These are phyloP conservation scores for Rhytidhysteron rufulum DNA, from an alignment of 2,329 filamentous ascomycete species.

Conservation along the genomic window DNA sequence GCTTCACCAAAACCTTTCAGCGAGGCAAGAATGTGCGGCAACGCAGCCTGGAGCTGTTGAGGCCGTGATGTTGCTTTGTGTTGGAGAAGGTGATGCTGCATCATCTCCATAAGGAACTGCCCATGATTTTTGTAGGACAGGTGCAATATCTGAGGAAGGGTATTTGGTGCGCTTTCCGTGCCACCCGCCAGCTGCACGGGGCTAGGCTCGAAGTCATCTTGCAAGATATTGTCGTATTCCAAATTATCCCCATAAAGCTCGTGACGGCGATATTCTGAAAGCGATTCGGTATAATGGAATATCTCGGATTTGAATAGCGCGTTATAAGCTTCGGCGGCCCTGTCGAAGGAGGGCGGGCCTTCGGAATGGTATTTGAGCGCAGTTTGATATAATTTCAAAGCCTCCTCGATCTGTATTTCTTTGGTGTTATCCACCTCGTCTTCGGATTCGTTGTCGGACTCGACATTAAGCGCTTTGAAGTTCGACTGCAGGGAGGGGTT, in stretches of 20 bases:
- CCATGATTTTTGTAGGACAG: conserved; percentile 94
- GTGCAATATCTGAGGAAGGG: conserved; percentile 83
- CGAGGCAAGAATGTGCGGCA: conserved; percentile 25
- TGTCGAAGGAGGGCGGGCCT: conserved; percentile 69
- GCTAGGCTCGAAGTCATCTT: conserved; percentile 35
- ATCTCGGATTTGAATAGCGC: conserved; percentile 88
- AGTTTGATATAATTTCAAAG: conserved; percentile 87
- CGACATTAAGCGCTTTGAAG: conserved; percentile 89
- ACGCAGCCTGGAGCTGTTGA: conserved; percentile 24
- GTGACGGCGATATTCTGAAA: conserved; percentile 76
- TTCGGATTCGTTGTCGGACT: conserved; percentile 84
- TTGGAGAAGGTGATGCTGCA: conserved; percentile 49
- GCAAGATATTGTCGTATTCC: conserved; percentile 40
- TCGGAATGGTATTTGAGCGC: conserved; percentile 90
- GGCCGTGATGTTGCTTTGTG: conserved; percentile 33
- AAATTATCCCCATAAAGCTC: conserved; percentile 47
- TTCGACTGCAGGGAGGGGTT: conserved; percentile 40
- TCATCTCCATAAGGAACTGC: conserved; percentile 79
- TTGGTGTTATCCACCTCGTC: conserved; percentile 93
- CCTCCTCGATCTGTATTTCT: conserved; percentile 95
- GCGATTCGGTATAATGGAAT: conserved; percentile 84
- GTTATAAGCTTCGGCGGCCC: conserved; percentile 77
- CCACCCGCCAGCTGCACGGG: conserved; percentile 52
- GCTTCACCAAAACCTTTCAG: conserved; percentile 58
- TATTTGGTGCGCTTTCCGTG: conserved; percentile 72